Conservation (phyloP, 169 alveolate genomes). For the Eimeria tenella region DNA sequence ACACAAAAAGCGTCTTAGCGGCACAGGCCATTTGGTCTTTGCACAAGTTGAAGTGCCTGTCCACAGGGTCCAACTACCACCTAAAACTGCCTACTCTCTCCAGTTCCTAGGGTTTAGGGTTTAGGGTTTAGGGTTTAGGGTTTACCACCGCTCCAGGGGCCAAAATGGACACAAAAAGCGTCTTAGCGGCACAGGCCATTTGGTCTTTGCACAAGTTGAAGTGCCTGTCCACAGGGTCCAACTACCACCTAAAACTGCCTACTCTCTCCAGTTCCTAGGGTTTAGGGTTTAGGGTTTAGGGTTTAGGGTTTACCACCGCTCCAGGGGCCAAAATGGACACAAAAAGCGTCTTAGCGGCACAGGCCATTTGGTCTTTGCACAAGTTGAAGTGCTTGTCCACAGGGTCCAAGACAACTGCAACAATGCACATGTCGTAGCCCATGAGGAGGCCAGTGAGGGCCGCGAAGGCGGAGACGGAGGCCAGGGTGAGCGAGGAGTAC, state of each 20-base stretch:
- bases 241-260: neutral
- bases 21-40: too few species aligned
- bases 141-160: too few species aligned
- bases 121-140: too few species aligned
- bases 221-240: slow-evolving; percentile 42
- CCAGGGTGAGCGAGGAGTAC: neutral
- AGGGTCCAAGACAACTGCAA: slow-evolving; percentile 62
- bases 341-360: slow-evolving; percentile 40
- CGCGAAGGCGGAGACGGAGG: slow-evolving; percentile 17
- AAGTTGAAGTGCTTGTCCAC: slow-evolving; percentile 45
- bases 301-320: slow-evolving; percentile 44
- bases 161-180: too few species aligned
- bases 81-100: too few species aligned
- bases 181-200: too few species aligned
- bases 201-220: slow-evolving; percentile 64
- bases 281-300: neutral
- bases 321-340: slow-evolving; percentile 76
- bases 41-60: too few species aligned
- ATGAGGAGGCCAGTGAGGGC: slow-evolving; percentile 71
- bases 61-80: too few species aligned
- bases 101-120: too few species aligned
- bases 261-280: too few species aligned
- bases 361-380: slow-evolving; percentile 35
- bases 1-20: too few species aligned
- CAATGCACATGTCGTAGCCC: slow-evolving; percentile 77